Evolutionary conservation across 768 basidiomycete species (phyloP).

Genomic region (Auriculariales sp.): DNA sequence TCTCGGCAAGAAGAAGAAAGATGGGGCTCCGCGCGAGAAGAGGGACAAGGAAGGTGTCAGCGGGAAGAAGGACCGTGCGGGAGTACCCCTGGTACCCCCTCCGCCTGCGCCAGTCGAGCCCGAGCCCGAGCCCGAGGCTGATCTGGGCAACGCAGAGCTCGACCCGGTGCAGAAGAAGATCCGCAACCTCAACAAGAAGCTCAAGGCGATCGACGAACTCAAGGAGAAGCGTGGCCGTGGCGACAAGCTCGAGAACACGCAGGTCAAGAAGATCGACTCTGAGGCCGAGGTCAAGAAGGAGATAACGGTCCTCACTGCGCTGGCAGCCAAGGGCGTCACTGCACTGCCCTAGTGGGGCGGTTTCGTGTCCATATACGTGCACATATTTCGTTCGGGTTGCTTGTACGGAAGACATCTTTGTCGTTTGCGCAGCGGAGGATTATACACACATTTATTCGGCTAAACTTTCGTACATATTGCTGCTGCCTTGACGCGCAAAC

Average conservation of each 20-base stretch:
- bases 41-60: too few relatives aligned
- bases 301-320: conserved; percentile 26
- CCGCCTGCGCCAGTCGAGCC: conserved; percentile 1
- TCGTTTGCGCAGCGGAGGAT: too few relatives aligned
- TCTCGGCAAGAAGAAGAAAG: conserved; percentile 32
- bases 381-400: too few relatives aligned
- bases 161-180: conserved; percentile 86
- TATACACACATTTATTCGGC: too few relatives aligned
- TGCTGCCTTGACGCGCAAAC: too few relatives aligned
- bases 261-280: conserved; percentile 92
- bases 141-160: conserved; percentile 14
- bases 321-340: too few relatives aligned
- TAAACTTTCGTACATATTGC: too few relatives aligned
- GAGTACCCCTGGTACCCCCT: background rate
- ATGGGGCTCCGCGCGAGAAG: conserved; percentile 26
- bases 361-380: too few relatives aligned
- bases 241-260: conserved; percentile 86
- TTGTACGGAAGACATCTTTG: too few relatives aligned
- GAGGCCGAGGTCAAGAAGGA: conserved; percentile 77
- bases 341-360: too few relatives aligned
- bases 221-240: conserved; percentile 85
- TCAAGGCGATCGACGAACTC: conserved; percentile 97
- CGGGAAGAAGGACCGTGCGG: conserved; percentile 26
- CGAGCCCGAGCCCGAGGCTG: background rate
- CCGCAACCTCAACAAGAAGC: conserved; percentile 92